Evolutionary conservation across 1,139 yeast genomes (phyloP).

Genomic region (Blastobotrys ciferrii): DNA sequence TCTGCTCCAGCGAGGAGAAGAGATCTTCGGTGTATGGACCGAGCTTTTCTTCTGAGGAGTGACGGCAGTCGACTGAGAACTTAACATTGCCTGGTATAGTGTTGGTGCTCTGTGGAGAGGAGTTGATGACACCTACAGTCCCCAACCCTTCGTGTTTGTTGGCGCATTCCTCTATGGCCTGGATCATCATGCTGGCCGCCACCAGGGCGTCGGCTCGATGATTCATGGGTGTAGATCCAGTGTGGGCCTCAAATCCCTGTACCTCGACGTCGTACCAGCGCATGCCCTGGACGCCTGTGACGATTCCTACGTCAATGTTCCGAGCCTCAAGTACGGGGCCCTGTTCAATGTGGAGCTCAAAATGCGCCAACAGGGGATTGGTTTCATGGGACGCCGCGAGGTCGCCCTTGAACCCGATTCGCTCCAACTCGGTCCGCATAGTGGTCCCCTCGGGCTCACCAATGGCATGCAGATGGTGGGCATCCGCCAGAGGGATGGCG

Average conservation of each 20-base stretch:
- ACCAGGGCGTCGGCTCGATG: constrained; percentile 62
- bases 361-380: constrained; percentile 64
- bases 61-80: constrained; percentile 51
- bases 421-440: constrained; percentile 52
- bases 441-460: constrained; percentile 48
- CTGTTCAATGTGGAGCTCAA: constrained; percentile 74
- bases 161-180: constrained; percentile 57
- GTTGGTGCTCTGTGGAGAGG: constrained; percentile 61
- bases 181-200: constrained; percentile 56
- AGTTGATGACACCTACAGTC: constrained; percentile 56
- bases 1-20: constrained; percentile 40
- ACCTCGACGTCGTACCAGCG: constrained; percentile 58
- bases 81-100: constrained; percentile 62
- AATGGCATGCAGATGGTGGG: constrained; percentile 52
- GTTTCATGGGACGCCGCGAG: constrained; percentile 46
- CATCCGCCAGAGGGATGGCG: constrained; percentile 45
- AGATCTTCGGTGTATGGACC: constrained; percentile 43
- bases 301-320: constrained; percentile 59
- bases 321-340: constrained; percentile 66
- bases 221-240: constrained; percentile 72
- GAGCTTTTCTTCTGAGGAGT: constrained; percentile 48
- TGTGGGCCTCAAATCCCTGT: constrained; percentile 62
- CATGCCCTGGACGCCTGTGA: constrained; percentile 65
- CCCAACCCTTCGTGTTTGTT: constrained; percentile 51
- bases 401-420: constrained; percentile 63